Conservation (phyloP, 805 yeast genomes). For the Saccharomyces mikatae region DNA sequence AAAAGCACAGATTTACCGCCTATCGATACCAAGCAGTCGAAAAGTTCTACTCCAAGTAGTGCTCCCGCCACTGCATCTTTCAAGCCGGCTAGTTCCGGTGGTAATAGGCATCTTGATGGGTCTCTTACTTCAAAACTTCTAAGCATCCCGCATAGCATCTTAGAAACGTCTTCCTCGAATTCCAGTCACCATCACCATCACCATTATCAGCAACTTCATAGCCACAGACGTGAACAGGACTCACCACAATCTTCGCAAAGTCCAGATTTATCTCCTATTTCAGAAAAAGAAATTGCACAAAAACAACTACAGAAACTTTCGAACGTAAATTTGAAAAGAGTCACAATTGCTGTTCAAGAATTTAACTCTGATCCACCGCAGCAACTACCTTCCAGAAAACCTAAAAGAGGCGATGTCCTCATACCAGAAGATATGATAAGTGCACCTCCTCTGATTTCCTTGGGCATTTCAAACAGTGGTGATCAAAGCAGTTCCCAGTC, state of each 20-base stretch:
- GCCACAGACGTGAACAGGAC: background rate
- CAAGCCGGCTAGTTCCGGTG: background rate
- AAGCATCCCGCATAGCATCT: constrained; percentile 7
- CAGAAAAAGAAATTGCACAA: background rate
- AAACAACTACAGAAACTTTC: constrained; percentile 3
- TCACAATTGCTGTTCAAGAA: constrained; percentile 68
- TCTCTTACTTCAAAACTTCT: constrained; percentile 6
- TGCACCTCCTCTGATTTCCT: constrained; percentile 55
- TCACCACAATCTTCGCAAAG: background rate
- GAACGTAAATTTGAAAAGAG: constrained; percentile 45
- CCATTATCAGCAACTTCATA: constrained; percentile 1
- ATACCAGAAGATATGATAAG: constrained; percentile 57
- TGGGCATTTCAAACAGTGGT: constrained; percentile 48
- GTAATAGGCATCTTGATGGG: background rate
- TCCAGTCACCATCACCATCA: background rate
- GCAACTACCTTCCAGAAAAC: constrained; percentile 82
- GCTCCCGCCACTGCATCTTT: constrained; percentile 5
- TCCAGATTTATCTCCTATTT: background rate
- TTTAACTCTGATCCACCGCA: constrained; percentile 82
- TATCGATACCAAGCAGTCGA: background rate
- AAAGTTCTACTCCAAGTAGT: constrained; percentile 1
- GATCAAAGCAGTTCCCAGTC: background rate
- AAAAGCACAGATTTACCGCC: background rate
- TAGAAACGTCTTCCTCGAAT: constrained; percentile 10
- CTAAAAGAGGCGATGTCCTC: constrained; percentile 69